phyloP scores from a whole-genome alignment of 2,329 filamentous ascomycete species.

The Beauveria medogensis region DNA sequence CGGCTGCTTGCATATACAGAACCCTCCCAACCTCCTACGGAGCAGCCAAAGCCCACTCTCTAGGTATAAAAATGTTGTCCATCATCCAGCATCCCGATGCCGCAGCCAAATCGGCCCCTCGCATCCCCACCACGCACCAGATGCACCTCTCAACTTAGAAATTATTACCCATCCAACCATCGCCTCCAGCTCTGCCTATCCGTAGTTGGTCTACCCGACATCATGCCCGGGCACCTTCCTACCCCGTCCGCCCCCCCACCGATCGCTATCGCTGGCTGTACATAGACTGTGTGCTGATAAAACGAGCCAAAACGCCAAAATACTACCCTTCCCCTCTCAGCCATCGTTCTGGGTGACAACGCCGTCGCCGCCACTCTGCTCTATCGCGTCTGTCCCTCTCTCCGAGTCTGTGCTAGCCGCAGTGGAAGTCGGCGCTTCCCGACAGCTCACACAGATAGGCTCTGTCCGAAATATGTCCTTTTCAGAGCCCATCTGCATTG shows the following conservation, averaged over 20 bases:
- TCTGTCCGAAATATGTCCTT: background rate
- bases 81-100: no score
- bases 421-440: slow-evolving; percentile 10
- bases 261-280: no score
- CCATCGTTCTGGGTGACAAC: background rate
- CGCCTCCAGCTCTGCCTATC: no score
- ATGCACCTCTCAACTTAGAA: background rate
- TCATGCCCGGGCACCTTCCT: no score
- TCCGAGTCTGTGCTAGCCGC: background rate
- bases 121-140: background rate
- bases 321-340: background rate
- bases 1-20: background rate
- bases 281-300: no score
- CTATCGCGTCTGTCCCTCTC: background rate
- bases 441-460: slow-evolving; percentile 1
- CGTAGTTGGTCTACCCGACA: no score
- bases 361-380: background rate
- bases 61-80: no score
- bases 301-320: background rate
- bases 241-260: no score
- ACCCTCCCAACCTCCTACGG: no score
- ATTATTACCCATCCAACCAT: no score
- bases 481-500: background rate
- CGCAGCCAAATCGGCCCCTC: no score
- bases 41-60: no score